phyloP scores from a whole-genome alignment of 768 basidiomycete genomes.

The Pisolithus sp. region DNA sequence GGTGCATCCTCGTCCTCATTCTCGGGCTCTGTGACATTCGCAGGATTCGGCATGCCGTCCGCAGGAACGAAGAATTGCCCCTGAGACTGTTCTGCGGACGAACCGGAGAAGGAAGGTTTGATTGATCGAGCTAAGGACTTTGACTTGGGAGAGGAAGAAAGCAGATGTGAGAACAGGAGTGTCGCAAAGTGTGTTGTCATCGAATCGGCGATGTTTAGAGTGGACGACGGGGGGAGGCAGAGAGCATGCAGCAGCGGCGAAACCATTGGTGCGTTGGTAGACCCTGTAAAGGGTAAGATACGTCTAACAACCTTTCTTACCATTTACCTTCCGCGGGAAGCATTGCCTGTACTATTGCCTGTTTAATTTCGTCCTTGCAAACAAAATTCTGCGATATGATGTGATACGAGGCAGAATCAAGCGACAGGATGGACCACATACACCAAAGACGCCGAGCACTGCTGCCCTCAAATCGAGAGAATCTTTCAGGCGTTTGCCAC shows the following conservation, averaged over 20 bases:
- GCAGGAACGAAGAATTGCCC: slow-evolving; percentile 73
- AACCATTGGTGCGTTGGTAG: slow-evolving; percentile 38
- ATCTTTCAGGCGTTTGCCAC: slow-evolving; percentile 53
- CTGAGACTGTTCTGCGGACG: slow-evolving; percentile 25
- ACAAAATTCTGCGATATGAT: slow-evolving; percentile 56
- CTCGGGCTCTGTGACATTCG: slow-evolving; percentile 32
- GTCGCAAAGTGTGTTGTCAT: slow-evolving; percentile 69
- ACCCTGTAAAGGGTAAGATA: slow-evolving; percentile 9
- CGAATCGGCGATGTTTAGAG: slow-evolving; percentile 49
- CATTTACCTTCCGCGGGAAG: slow-evolving; percentile 47
- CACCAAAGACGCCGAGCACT: slow-evolving; percentile 81
- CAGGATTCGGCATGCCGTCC: slow-evolving; percentile 42
- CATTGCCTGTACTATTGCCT: slow-evolving; percentile 69
- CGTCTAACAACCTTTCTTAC: background rate
- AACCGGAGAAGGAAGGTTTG: slow-evolving; percentile 39
- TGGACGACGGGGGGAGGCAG: slow-evolving; percentile 52
- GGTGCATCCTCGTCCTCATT: slow-evolving; percentile 63
- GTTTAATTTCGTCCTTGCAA: slow-evolving; percentile 61
- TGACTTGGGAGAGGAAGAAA: slow-evolving; percentile 58
- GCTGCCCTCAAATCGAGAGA: slow-evolving; percentile 70
- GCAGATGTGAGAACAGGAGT: slow-evolving; percentile 73
- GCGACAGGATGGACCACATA: slow-evolving; percentile 26
- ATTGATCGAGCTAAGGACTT: slow-evolving; percentile 62
- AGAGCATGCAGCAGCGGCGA: slow-evolving; percentile 71
- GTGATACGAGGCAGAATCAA: background rate